Base-by-base conservation (phyloP, 2,329 filamentous ascomycete genomes). In the Scolecobasidium constrictum region DNA sequence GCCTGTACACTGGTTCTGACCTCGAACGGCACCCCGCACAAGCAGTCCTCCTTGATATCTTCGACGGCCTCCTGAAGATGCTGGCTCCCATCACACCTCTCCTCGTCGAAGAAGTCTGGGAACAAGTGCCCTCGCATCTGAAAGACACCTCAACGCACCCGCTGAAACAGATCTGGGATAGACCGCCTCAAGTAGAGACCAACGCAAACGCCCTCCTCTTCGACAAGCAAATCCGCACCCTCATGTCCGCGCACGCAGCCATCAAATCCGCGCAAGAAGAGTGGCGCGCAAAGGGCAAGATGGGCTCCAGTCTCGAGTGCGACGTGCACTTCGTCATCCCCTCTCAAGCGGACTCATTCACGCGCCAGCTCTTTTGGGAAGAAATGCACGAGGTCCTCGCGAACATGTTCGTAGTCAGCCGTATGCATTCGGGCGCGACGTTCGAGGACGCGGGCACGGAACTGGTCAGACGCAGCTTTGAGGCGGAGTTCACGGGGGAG, bases 41-140 rank as follows among this genome's bases (percentile, higher is more conserved):
- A 50, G 69, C 65, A 4, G 70, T 75, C 2, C 60, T 81, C 5
- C 68, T 67, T 37, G 58, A 71, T 20, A 75, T 95, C 43, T 78
- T 90, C 47, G 64, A 76, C 4, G 78, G 86, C 26, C 67, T 95
- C 15, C 66, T 88, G 47, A 74, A 80, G 42, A 86, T 94, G 72
- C 69, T 96, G 21, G 80, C 77, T 2, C 87, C 90, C 2, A 74
- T 94, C 43, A 83, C 81, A 7, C 90, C 90, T 1, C 60, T 88
- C 31, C 72, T 96, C 3, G 82, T 95, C 1, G 85, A 94, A 56
- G 90, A 96, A 63, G 81, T 83, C 1, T 94, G 86, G 86, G 78
- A 81, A 42, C 76, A 87, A 59, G 73, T 80, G 3, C 85, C 88
- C 0, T 61, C 67, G 7, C 73, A 71, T 59, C 73, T 92, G 59